A percentile compares a stretch with the other conserved stretches of the same genome.
Evolutionary conservation across 371 early-diverging fungal species (phyloP).

Genomic region (Zychaea mexicana): DNA sequence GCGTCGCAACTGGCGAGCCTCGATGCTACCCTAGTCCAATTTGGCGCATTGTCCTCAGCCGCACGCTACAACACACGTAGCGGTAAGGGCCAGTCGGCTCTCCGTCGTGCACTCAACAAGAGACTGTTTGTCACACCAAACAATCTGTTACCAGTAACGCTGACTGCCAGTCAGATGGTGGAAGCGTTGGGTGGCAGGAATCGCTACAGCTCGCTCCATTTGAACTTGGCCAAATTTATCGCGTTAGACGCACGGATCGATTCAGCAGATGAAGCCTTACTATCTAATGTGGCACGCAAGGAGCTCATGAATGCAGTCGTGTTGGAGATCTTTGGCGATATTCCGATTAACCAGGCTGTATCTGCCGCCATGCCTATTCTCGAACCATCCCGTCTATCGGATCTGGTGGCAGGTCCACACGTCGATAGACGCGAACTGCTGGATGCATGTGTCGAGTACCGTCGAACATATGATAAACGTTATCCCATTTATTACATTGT

Average conservation of each 20-base stretch:
- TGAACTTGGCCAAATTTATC: conserved; percentile 33
- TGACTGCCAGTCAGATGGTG: conserved; percentile 24
- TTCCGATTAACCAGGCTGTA: conserved; percentile 50
- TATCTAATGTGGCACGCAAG: conserved; percentile 15
- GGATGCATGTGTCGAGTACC: conserved; percentile 44
- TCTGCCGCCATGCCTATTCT: conserved; percentile 42
- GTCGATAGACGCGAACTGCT: conserved; percentile 25
- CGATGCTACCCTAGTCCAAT: conserved; percentile 28
- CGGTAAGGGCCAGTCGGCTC: conserved; percentile 22
- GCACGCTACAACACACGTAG: conserved; percentile 30
- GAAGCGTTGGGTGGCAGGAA: conserved; percentile 34
- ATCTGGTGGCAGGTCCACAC: conserved; percentile 9
- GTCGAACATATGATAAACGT: conserved; percentile 26
- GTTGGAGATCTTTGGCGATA: conserved; percentile 46
- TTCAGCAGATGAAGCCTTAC: conserved; percentile 10
- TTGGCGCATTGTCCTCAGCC: conserved; percentile 46
- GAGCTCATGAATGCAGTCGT: conserved; percentile 42
- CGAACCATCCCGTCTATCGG: conserved; percentile 22
- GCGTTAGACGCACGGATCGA: conserved; percentile 23
- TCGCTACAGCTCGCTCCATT: conserved; percentile 34
- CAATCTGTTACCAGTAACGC: conserved; percentile 21
- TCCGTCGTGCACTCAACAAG: conserved; percentile 34
- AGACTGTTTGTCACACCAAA: conserved; percentile 37
- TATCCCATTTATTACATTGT: conserved; percentile 47
- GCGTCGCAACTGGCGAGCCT: conserved; percentile 19